phyloP scores from a whole-genome alignment of 352 stramenopile genomes.

The Pseudoperonospora humuli region DNA sequence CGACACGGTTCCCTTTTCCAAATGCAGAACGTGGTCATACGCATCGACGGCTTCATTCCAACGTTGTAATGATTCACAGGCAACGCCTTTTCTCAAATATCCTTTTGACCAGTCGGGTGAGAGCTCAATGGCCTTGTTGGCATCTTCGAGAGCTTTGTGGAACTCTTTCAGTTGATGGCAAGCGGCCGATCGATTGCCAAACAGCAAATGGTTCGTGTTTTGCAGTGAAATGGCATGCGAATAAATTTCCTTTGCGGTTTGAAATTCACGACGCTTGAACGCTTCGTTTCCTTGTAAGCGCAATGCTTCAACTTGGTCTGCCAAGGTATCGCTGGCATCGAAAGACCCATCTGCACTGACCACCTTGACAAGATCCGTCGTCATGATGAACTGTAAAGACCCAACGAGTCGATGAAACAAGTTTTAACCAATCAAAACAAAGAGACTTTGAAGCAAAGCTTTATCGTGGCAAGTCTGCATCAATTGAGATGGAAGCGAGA shows the following conservation, averaged over 20 bases:
- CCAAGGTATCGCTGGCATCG: constrained; percentile 10
- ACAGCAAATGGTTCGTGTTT: constrained; percentile 49
- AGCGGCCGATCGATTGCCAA: constrained; percentile 85
- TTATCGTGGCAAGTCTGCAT: too few relatives aligned
- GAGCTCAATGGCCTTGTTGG: constrained; percentile 64
- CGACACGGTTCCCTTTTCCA: constrained; percentile 36
- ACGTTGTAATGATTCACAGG: constrained; percentile 54
- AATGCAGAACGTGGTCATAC: constrained; percentile 60
- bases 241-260: constrained; percentile 39
- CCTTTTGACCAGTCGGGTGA: constrained; percentile 89
- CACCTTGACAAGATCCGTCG: constrained; percentile 25
- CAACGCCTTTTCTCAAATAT: constrained; percentile 86
- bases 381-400: not conserved
- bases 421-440: constrained; percentile 4
- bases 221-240: constrained; percentile 46
- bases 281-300: constrained; percentile 56
- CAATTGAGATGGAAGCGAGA: too few relatives aligned
- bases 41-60: constrained; percentile 57
- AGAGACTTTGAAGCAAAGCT: constrained; percentile 1
- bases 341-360: constrained; percentile 30
- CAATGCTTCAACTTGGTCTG: constrained; percentile 24
- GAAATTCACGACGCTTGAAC: constrained; percentile 56
- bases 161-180: constrained; percentile 67
- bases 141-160: constrained; percentile 72
- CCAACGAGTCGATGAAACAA: not conserved